Percentiles rank a stretch among this genome's conserved stretches.
Conservation (phyloP, 1,284 basidiomycete genomes). For the Ganoderma boninense region DNA sequence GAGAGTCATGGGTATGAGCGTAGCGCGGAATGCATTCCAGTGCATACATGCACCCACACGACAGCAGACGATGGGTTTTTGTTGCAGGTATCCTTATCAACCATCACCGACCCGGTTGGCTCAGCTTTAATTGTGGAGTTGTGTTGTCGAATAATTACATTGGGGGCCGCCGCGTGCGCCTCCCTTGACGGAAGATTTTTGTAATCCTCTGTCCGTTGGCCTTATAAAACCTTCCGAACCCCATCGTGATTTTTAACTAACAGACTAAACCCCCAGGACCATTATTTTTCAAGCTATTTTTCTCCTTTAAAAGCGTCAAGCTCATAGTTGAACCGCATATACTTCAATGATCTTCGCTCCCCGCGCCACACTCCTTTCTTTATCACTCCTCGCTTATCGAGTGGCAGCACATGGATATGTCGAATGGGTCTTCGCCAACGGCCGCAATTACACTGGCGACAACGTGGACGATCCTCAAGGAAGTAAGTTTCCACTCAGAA, state of each 20-base stretch:
- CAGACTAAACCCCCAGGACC: no score
- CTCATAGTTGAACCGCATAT: neutral
- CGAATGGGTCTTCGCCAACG: neutral
- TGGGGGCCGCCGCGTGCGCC: neutral
- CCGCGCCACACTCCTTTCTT: neutral
- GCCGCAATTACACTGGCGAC: neutral
- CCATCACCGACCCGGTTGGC: neutral
- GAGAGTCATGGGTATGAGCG: no score
- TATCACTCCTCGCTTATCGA: neutral
- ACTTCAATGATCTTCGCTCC: neutral
- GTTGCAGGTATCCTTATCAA: neutral
- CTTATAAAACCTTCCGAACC: neutral
- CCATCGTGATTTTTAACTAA: no score
- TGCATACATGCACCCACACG: neutral
- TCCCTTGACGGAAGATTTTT: neutral
- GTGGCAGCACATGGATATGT: neutral
- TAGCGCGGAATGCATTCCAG: neutral
- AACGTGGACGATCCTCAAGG: neutral
- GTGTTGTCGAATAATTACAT: no score
- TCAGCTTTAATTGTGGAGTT: neutral
- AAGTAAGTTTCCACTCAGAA: neutral
- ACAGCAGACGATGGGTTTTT: neutral
- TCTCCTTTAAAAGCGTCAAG: no score
- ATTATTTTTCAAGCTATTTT: no score
- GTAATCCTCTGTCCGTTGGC: neutral